Base-by-base conservation (phyloP, 164 flowering plant species). In the Amborella trichopoda region DNA sequence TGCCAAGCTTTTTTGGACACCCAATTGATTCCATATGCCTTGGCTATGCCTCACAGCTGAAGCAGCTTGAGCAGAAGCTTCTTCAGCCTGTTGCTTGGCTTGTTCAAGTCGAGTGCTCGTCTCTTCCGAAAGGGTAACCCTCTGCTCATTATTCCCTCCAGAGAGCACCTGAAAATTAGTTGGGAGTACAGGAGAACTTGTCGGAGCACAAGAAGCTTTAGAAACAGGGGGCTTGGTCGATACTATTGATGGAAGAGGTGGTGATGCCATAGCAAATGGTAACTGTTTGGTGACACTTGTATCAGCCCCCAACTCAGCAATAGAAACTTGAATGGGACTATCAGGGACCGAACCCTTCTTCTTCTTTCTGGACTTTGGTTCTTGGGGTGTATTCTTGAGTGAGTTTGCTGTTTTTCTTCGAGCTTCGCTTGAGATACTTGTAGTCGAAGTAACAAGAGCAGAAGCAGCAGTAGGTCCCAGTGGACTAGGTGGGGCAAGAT, bases 71-170 rank as follows among this genome's bases (percentile, higher is more conserved):
- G 71, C 56, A 40, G 86, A 69, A 54, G 96, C 95, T 62, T 76
- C 78, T 65, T 81, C 91, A 26, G 94, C 97, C 20, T 74, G 93
- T 25, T 52, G 54, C 74, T 64, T 80, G 37, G 95, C 89, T 58
- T 77, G 81, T 59, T 74, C 80, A 34, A 81, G 72, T 24, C 69
- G 76, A 44, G 44, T 44, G 44, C 62, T 61, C 4, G 76, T 62
- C 44, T 81, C 85, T 37, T 72, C 88, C 13, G 88, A 63, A 23
- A 69, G 50, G 28, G 45, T 26, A 48, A 50, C 48, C 37, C 49
- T 68, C 58, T 61, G 67, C 32, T 60, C 76, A 5, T 43, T 26
- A 23, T 61, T 65, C n/a, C 16, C 33, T 22, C 58, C 63, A 14
- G 30, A 69, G 16, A 40, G 23, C 28, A 51, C 66, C 17, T 54